Percentiles rank a stretch among this genome's conserved stretches.
Evolutionary conservation across 2,329 filamentous ascomycete genomes (phyloP).

Genomic region (Penicillium griseofulvum): DNA sequence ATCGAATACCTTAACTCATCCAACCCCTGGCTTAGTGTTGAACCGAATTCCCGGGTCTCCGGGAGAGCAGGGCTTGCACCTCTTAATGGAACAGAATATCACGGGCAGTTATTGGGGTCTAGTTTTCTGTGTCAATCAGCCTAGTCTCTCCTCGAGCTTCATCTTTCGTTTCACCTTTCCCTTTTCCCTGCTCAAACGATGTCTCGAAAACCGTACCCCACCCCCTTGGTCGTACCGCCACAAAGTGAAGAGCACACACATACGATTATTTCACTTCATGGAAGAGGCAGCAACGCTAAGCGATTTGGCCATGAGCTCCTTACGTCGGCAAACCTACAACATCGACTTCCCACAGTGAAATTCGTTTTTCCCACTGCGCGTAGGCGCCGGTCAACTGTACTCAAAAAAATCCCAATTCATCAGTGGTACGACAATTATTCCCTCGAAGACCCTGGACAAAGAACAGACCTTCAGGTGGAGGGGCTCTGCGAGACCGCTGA

Average conservation of each 20-base stretch:
- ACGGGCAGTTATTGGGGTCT: too few species aligned
- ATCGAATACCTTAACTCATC: too few species aligned
- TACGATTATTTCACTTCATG: constrained; percentile 13
- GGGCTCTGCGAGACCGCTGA: constrained; percentile 46
- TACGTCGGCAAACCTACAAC: constrained; percentile 15
- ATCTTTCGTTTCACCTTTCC: too few species aligned
- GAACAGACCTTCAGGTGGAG: constrained; percentile 44
- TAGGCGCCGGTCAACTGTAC: constrained; percentile 45
- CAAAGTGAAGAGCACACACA: constrained; percentile 9
- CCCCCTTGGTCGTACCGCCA: constrained; percentile 1
- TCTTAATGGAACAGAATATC: too few species aligned
- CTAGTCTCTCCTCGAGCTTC: too few species aligned
- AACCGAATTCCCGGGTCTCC: too few species aligned
- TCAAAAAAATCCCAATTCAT: constrained; percentile 45
- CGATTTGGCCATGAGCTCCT: constrained; percentile 38
- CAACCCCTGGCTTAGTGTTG: too few species aligned
- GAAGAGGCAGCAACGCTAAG: constrained; percentile 42
- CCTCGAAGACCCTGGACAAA: constrained; percentile 41
- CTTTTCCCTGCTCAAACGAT: too few species aligned
- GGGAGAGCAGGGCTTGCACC: too few species aligned
- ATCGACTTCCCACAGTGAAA: constrained; percentile 32
- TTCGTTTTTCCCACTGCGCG: constrained; percentile 54
- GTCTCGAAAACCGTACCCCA: constrained; percentile 3
- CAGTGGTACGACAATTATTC: constrained; percentile 55
- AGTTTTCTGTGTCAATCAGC: too few species aligned